Base-by-base conservation (phyloP, 2,329 filamentous ascomycete genomes). In the Peltaster fructicola region DNA sequence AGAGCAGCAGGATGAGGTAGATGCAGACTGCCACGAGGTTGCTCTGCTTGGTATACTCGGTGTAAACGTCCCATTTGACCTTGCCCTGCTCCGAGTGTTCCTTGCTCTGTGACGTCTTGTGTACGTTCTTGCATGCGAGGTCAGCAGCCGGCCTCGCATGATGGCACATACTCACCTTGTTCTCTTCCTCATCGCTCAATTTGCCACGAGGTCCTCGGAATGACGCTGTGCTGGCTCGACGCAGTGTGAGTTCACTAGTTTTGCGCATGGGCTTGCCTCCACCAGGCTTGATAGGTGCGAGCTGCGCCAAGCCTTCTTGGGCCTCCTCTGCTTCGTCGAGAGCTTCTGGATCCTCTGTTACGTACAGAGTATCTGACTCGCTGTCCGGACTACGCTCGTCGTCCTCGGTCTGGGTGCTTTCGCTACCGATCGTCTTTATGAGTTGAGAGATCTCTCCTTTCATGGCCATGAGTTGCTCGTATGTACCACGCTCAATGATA, bases 41-140 rank as follows among this genome's bases (percentile, higher is more conserved):
- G 59, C 80, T 93, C 30, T 81, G 81, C 54, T 81, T 92, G 29
- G 88, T 90, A 44, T 98, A 98, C 53, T 93, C 84, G 10, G 63
- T 60, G 46, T 98, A 98, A 14, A 98, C 85, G 36, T 73, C 67
- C 84, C 88, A 95, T 52, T 93, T 95, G 39, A 98, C 88, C 50
- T 95, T 93, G 43, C 88, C 88, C 54, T 98, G 82, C 50, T 98
- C 82, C 2, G 70, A 66, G 37, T 76, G 75, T 50, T 98, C 88
- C 53, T 92, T 90, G 29, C 63, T 65, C 51, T 93, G 84, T 45
- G 73, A 80, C 21, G 77, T 82, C 54, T 80, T 85, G 42, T 74
- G 20, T 7, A 33, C 36, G 18, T 36, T 37, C 30, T 35, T 20
- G 6, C 6, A 13, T 13, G 14, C 10, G 15, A 26, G 24, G 15